phyloP scores from a whole-genome alignment of 306 rosid species.

The Vicia villosa region DNA sequence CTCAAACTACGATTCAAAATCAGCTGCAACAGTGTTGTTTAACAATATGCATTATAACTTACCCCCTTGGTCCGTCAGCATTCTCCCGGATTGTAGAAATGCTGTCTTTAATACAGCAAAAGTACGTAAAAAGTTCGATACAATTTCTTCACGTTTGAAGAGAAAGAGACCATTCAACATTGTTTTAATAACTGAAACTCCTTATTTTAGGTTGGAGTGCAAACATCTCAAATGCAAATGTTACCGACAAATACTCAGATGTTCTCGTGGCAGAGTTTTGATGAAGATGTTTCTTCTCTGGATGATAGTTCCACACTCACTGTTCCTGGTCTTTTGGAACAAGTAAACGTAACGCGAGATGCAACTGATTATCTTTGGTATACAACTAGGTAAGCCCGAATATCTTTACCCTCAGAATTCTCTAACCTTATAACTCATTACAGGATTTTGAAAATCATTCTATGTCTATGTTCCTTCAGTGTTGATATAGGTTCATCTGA shows the following conservation, averaged over 20 bases:
- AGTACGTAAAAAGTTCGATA: conserved; percentile 44
- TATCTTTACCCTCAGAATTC: not conserved
- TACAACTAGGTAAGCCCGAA: conserved; percentile 71
- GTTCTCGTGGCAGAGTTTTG: conserved; percentile 86
- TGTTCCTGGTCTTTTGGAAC: conserved; percentile 87
- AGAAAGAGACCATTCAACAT: conserved; percentile 16
- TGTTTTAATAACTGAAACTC: conserved; percentile 11
- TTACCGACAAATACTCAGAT: conserved; percentile 68
- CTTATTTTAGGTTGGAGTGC: conserved; percentile 83
- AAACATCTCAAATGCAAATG: conserved; percentile 96
- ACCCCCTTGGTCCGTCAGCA: conserved; percentile 98
- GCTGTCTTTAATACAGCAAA: conserved; percentile 94
- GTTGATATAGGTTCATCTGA: conserved; percentile 77
- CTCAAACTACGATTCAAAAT: conserved; percentile 71
- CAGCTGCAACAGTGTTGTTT: conserved; percentile 83
- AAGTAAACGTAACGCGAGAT: conserved; percentile 91
- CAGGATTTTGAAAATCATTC: conserved; percentile 20
- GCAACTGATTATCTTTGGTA: conserved; percentile 96
- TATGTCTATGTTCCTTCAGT: conserved; percentile 53
- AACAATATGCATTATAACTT: conserved; percentile 93
- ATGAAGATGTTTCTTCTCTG: conserved; percentile 71
- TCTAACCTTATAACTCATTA: conserved; percentile 17
- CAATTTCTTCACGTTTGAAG: conserved; percentile 18
- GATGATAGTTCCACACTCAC: conserved; percentile 64
- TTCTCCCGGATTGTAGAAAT: conserved; percentile 96